Evolutionary conservation across 2,329 filamentous ascomycete species (phyloP).

Genomic region (Waltergamsia citrina): DNA sequence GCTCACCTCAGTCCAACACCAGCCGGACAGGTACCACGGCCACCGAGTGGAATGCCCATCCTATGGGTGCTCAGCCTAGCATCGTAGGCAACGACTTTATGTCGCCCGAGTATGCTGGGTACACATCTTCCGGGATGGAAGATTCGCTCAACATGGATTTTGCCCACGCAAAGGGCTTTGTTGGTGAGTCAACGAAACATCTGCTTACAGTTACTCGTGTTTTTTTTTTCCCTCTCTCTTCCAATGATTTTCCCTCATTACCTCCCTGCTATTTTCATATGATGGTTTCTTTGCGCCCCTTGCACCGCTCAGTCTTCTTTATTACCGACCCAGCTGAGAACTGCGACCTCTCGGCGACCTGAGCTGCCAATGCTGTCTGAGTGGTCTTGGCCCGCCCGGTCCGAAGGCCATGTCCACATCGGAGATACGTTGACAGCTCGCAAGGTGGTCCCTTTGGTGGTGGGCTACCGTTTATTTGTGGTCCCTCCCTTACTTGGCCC

Average conservation of each 20-base stretch:
- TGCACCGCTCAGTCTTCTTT: not conserved
- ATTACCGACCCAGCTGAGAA: not conserved
- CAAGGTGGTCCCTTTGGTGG: too few relatives aligned
- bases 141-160: constrained; percentile 40
- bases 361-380: too few relatives aligned
- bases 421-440: too few relatives aligned
- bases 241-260: not conserved
- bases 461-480: too few relatives aligned
- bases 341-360: too few relatives aligned
- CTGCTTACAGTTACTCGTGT: constrained; percentile 4
- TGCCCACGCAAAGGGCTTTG: constrained; percentile 38
- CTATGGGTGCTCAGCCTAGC: constrained; percentile 41
- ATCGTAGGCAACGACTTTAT: constrained; percentile 52
- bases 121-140: constrained; percentile 39
- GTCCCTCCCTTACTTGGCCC: too few relatives aligned
- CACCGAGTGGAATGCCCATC: constrained; percentile 46
- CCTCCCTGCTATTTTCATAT: constrained; percentile 3
- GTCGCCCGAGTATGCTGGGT: constrained; percentile 44
- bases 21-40: constrained; percentile 42
- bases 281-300: not conserved
- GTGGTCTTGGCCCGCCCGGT: too few relatives aligned
- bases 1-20: constrained; percentile 56
- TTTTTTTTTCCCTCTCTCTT: not conserved
- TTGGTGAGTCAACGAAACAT: constrained; percentile 38
- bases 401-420: too few relatives aligned